Percentiles rank a stretch among this genome's conserved stretches.
phyloP scores from a whole-genome alignment of 2,329 filamentous ascomycete genomes.

The Capronia epimyces region DNA sequence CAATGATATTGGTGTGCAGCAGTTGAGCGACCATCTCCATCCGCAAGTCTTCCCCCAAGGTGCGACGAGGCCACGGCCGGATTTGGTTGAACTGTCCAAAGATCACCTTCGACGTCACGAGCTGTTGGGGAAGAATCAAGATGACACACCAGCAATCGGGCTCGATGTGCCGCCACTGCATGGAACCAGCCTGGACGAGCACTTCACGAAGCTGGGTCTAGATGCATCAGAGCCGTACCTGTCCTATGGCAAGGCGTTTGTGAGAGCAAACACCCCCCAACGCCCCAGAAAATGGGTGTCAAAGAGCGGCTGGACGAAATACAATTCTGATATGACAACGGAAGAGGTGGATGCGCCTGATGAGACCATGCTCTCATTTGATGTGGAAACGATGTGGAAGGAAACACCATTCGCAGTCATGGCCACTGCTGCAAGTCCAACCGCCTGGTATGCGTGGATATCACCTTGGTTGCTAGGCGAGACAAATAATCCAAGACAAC shows the following conservation, averaged over 20 bases:
- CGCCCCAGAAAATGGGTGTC: conserved; percentile 68
- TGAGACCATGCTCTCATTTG: conserved; percentile 80
- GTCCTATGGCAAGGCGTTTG: conserved; percentile 67
- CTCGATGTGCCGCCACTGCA: conserved; percentile 80
- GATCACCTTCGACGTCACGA: conserved; percentile 83
- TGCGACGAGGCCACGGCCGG: conserved; percentile 53
- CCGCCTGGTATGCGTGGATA: conserved; percentile 94
- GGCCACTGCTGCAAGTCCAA: conserved; percentile 86
- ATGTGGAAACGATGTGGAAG: conserved; percentile 96
- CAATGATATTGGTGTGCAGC: conserved; percentile 92
- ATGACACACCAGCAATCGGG: conserved; percentile 66
- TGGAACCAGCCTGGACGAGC: conserved; percentile 79
- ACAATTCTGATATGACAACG: conserved; percentile 66
- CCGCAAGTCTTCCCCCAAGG: conserved; percentile 68
- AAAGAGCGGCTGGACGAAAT: conserved; percentile 90
- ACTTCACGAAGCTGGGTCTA: conserved; percentile 82
- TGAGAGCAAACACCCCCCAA: conserved; percentile 53
- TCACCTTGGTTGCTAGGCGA: conserved; percentile 92
- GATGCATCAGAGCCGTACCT: conserved; percentile 85
- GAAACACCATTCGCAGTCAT: conserved; percentile 89
- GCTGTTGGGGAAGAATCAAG: conserved; percentile 82
- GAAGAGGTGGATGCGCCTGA: conserved; percentile 71
- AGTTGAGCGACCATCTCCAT: conserved; percentile 78
- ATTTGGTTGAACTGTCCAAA: conserved; percentile 72
- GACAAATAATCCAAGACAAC: conserved; percentile 67